A percentile compares a stretch with the other conserved stretches of the same genome.
phyloP scores from a whole-genome alignment of 2,329 filamentous ascomycete genomes.

The Chaetomium globosum region DNA sequence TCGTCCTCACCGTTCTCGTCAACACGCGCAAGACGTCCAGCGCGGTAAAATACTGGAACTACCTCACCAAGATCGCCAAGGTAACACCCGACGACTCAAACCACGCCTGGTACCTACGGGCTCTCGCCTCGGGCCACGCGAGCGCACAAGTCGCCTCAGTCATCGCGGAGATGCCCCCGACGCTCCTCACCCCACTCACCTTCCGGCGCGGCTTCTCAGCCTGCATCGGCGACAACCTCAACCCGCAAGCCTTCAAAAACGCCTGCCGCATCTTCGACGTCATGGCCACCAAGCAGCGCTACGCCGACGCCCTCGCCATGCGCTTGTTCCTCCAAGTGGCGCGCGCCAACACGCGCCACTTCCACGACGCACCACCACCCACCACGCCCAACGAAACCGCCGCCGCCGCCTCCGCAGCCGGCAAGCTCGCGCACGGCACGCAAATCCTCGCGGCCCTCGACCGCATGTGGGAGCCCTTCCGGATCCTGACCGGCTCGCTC shows the following conservation, averaged over 20 bases:
- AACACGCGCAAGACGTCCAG: constrained; percentile 61
- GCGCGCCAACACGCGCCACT: constrained; percentile 50
- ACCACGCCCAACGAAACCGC: neutral
- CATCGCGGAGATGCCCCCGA: constrained; percentile 57
- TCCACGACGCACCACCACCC: constrained; percentile 38
- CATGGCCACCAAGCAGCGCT: constrained; percentile 54
- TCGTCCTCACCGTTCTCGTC: constrained; percentile 67
- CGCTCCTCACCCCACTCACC: constrained; percentile 52
- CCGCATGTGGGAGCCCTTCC: constrained; percentile 55
- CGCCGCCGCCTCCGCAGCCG: constrained; percentile 29
- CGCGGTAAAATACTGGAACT: constrained; percentile 78
- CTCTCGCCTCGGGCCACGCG: constrained; percentile 66
- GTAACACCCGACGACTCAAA: constrained; percentile 73
- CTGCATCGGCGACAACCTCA: constrained; percentile 76
- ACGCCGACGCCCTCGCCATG: constrained; percentile 56
- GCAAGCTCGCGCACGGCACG: constrained; percentile 50
- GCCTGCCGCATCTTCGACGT: constrained; percentile 66
- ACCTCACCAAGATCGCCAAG: constrained; percentile 63
- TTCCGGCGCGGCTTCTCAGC: constrained; percentile 74
- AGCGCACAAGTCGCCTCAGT: constrained; percentile 63
- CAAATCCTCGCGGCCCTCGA: constrained; percentile 56
- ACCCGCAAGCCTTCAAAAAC: constrained; percentile 66
- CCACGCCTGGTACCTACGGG: constrained; percentile 67
- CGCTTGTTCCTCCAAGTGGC: constrained; percentile 61
- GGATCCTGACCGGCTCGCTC: constrained; percentile 40